Base-by-base conservation (phyloP, 306 rosid species). In the Amphicarpaea edgeworthii region DNA sequence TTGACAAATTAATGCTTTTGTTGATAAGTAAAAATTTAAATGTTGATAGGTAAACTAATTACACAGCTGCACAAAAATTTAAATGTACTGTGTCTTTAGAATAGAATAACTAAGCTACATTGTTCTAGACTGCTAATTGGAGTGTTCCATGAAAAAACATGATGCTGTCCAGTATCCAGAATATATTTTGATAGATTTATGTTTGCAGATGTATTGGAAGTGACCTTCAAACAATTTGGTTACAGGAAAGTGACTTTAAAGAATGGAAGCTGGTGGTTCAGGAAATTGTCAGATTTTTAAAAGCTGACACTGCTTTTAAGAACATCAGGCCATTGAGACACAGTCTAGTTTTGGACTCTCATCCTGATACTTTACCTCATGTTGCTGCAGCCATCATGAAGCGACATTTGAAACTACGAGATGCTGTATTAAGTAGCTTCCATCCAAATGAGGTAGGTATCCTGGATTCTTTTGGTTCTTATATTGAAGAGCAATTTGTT, bases 251-350 rank as follows among this genome's bases (percentile, higher is more conserved):
- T 70, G 97, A 95, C 79, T 92, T 92, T 82, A 95, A 84, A 75
- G 98, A 95, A 79, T 95, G 97, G 97, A 95, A 90, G 90, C 82
- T 87, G 87, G 98, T 92, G 85, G 86, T 92, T 83, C 93, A 90
- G 79, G 98, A 95, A 88, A 83, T 88, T 67, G 87, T 83, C 86
- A 87, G 89, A 83, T 95, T 95, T 82, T 84, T 90, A 83, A 95
- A 90, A 81, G 92, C 85, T 70, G 97, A 95, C 78, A 74, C 96
- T 14, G 79, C 83, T 72, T 92, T 90, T 83, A 85, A 89, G 92
- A 92, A 92, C 79, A 62, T 90, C 83, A 92, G 97, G 86, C 97
- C 98, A 43, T 83, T 92, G 83, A 87, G 98, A 69, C 92, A 90
- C 79, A 95, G 92, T 84, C 37, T 90, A 67, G 90, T 86, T 21